Base-by-base conservation (phyloP, 2,329 filamentous ascomycete species). In the Penicillium sclerotiorum region DNA sequence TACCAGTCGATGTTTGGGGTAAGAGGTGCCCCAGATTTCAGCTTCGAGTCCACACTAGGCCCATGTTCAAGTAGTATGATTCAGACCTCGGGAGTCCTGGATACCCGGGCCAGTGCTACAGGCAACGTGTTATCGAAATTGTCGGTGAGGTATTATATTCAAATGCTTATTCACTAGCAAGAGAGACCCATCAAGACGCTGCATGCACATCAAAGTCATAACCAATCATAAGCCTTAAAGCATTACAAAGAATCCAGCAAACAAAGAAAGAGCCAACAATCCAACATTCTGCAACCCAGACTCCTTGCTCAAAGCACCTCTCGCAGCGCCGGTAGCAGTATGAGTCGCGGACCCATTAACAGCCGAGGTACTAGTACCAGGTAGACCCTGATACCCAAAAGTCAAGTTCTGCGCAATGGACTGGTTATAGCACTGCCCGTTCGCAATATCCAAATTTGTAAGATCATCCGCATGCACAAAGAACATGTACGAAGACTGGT, bases 401-500 rank as follows among this genome's bases (percentile, higher is more conserved):
- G 87, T 90, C 35, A 91, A 75, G 53, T 90, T 89, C 68, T 91
- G 87, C 76, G 73, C 68, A 5, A 91, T 79, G 0, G 77, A 79
- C 23, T 70, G 60, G 59, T 90, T 91, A 60, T 83, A 78, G 66
- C 88, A 91, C 50, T 86, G 77, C 1, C 87, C 88, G 37, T 81
- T 82, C 2, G 74, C 77, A 51, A 92, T 83, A 60, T 92, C 86
- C 52, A 90, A 69, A 3, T 78, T 77, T 6, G 62, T 77, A 30
- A 92, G 69, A 59, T 92, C 88, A 66, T 90, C 84, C 1, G 88
- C 80, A 15, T 86, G 79, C 13, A 79, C 73, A 77, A 93, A 92
- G 73, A 93, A 92, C 88, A 92, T 91, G 73, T 90, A 92, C 56
- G 75, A 80, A 25, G 76, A 76, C 66, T 86, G 81, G 43, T 86